Evolutionary conservation across 2,329 filamentous ascomycete genomes (phyloP), one percentile per base, ranked within the genome.

Genomic region (Aureobasidium sp.): DNA sequence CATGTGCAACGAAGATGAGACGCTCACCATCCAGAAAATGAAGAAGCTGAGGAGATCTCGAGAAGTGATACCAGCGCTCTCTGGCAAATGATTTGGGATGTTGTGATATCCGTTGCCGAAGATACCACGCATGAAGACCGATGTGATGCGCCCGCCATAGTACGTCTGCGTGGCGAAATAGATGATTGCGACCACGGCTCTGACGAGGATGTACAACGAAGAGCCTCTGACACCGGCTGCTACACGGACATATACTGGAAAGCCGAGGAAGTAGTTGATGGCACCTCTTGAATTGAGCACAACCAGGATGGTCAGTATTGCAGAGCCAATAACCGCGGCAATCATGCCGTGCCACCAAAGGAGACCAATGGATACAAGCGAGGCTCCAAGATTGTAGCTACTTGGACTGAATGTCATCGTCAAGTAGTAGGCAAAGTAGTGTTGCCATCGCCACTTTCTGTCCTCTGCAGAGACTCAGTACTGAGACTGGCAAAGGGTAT

Each of bases 271-370:
- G 25, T 54, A 54, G 37, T 54, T 54, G 37, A 54, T 54, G 0
- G 50, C 50, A 54, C 50, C 50, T 29, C 50, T 37, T 15, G 34
- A 41, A 15, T 54, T 54, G 37, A 54, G 36, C 5, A 54, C 50
- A 30, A 54, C 50, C 15, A 54, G 50, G 36, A 42, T 37, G 37
- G 50, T 54, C 50, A 54, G 13, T 16, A 54, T 41, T 7, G 4
- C 50, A 54, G 50, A 54, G 3, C 50, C 50, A 15, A 54, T 42
- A 37, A 54, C 50, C 13, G 50, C 50, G 2, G 37, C 50, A 9
- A 54, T 54, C 50, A 54, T 54, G 5, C 50, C 50, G 11, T 54
- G 50, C 50, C 50, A 54, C 50, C 50, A 54, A 15, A 54, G 50
- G 1, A 54, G 29, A 11, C 50, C 50, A 27, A 54, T 42, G 3